Base-by-base conservation (phyloP, 345 rosid genomes). In the Corchorus olitorius region DNA sequence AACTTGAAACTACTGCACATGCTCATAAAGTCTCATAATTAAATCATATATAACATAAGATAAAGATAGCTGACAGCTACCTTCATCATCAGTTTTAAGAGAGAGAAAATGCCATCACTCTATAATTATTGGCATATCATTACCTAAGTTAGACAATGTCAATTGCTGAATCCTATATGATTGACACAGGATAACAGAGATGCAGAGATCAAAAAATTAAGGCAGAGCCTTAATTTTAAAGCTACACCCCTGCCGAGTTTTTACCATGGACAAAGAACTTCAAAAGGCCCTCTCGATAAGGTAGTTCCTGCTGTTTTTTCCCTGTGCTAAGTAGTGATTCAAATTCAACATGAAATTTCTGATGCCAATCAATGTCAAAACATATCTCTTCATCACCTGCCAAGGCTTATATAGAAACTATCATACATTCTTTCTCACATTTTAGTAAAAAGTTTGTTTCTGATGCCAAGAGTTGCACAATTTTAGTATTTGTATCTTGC, bases 141-240 rank as follows among this genome's bases (percentile, higher is more conserved):
- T 55, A 20, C 10, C 53, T 73, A 61, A 60, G 45, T 22, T 45
- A 60, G 27, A 52, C 46, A 46, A n/a, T 34, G 65, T 13, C 49
- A 59, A 46, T 70, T 9, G 33, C 37, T 60, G 9, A 66, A 65
- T 19, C 19, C 46, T 64, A 2, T 58, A 17, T 76, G 62, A 67
- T 78, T 75, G 75, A 50, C 39, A 49, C 88, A 91, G 95, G 87
- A 83, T 55, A 78, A 78, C 55, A 87, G 62, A 76, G 87, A 76
- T 56, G 78, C 74, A 34, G 90, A 83, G 73, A 80, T 56, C 33
- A 81, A 81, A 81, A 87, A 73, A n/a, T 66, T 53, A 34, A 80
- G 89, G 58, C 84, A 86, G 77, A 86, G 78, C 79, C 70, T 73
- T 43, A 82, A 83, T 78, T 81, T 80, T 80, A 89, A 79, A 81